Conservation (phyloP, 1,284 basidiomycete genomes). For the Violaceomyces palustris region DNA sequence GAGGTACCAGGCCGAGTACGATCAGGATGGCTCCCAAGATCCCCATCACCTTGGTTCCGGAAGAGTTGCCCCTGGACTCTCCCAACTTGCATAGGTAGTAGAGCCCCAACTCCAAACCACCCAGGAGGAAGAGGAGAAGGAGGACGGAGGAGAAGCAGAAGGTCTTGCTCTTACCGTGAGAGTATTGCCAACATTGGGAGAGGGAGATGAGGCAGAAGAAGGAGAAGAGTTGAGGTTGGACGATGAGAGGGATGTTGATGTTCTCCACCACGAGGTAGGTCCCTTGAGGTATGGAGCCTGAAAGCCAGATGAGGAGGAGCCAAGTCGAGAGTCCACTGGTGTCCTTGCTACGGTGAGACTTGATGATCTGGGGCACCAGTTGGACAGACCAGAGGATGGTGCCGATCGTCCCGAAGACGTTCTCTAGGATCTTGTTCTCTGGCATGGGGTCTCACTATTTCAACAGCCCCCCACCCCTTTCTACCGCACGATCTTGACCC, state of each 20-base stretch:
- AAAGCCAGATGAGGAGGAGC: slow-evolving; percentile 69
- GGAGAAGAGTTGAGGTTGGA: slow-evolving; percentile 72
- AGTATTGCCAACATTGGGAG: slow-evolving; percentile 64
- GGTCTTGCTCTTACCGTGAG: slow-evolving; percentile 44
- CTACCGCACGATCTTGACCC: too few species aligned
- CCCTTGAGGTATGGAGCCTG: slow-evolving; percentile 64
- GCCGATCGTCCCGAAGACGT: slow-evolving; percentile 44
- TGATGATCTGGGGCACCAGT: slow-evolving; percentile 66
- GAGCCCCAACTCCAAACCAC: slow-evolving; percentile 62
- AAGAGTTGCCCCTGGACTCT: slow-evolving; percentile 56
- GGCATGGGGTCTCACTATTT: too few species aligned
- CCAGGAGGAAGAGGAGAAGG: slow-evolving; percentile 56
- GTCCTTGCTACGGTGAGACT: slow-evolving; percentile 67
- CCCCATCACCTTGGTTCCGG: slow-evolving; percentile 63
- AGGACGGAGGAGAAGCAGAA: slow-evolving; percentile 55
- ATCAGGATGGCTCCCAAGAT: slow-evolving; percentile 64
- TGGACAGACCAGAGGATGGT: slow-evolving; percentile 67
- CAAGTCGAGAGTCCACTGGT: slow-evolving; percentile 68
- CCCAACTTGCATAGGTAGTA: slow-evolving; percentile 57
- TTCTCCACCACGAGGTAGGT: slow-evolving; percentile 66
- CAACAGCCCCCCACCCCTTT: too few species aligned
- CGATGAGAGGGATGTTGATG: slow-evolving; percentile 65
- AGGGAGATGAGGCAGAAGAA: slow-evolving; percentile 60
- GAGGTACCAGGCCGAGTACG: slow-evolving; percentile 61
- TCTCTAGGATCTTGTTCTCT: background rate